A percentile compares a stretch with the other conserved stretches of the same genome.
Evolutionary conservation across 192 early-diverging fungal species (phyloP).

Genomic region (Gonapodya prolifera): DNA sequence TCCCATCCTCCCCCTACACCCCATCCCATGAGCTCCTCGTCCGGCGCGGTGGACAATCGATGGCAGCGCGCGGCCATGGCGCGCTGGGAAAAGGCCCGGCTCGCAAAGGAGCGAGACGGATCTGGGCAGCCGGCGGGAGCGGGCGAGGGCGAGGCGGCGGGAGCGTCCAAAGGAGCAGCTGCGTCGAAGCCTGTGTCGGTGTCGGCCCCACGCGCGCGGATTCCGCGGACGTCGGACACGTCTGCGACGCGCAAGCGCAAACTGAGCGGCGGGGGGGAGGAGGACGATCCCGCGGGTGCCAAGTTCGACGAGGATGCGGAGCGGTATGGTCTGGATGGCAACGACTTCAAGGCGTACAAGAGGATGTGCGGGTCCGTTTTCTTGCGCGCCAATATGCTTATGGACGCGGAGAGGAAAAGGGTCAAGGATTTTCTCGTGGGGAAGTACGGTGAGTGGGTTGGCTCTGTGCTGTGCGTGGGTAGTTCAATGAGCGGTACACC

Average conservation of each 20-base stretch:
- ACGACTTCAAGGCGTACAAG: neutral
- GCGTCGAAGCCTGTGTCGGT: neutral
- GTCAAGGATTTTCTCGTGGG: constrained; percentile 2
- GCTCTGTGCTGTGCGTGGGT: neutral
- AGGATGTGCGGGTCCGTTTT: constrained; percentile 2
- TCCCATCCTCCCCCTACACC: too few relatives aligned
- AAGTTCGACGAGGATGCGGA: neutral
- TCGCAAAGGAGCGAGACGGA: neutral
- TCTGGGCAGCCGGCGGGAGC: neutral
- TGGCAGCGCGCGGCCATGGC: neutral
- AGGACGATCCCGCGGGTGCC: too few relatives aligned
- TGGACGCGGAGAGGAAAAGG: neutral
- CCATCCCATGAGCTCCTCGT: neutral
- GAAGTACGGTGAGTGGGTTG: neutral
- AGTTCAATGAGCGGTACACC: neutral
- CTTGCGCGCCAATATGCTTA: neutral
- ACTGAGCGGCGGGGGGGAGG: neutral
- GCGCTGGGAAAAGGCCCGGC: neutral
- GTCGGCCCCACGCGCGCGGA: neutral
- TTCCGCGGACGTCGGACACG: neutral
- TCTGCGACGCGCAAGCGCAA: neutral
- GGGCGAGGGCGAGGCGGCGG: neutral
- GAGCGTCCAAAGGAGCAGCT: neutral
- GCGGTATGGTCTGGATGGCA: neutral
- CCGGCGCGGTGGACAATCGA: neutral